Base-by-base conservation (phyloP, 768 basidiomycete genomes). In the Lactarius tabidus region DNA sequence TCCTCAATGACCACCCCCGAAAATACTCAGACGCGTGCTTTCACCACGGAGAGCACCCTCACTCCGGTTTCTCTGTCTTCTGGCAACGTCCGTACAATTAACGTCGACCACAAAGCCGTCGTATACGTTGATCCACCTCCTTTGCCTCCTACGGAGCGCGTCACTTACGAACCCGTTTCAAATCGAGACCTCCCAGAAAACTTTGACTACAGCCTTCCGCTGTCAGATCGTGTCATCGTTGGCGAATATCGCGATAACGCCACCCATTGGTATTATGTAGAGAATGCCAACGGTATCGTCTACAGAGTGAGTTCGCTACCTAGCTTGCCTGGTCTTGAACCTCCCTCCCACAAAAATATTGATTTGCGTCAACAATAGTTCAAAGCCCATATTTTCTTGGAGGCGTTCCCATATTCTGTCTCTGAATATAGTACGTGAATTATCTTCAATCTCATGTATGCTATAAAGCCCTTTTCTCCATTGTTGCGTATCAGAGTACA, bases 401-500 rank as follows among this genome's bases (percentile, higher is more conserved):
- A 52, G 41, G 56, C 60, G 45, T 67, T 62, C 51, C 69, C 69
- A 41, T 31, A 59, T 55, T 36, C 67, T 17, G 69, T 70, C 26
- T 63, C 69, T 54, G 60, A 64, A 18, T 70, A 65, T 36, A 43
- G 69, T 70, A 41, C 57, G 69, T 55, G 31, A 36, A 48, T 48
- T 26, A 14, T 43, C 15, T 55, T 31, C 39, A 26, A 35, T 33
- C n/a, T 10, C 23, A 38, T 33, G 23, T 39, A 54, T 23, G 57
- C 35, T 33, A 26, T 26, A 52, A 63, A 18, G 10, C 38, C 23
- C 28, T 31, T 7, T 31, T 57, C 26, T 26, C 6, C 45, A 29
- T 52, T 28, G 33, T 15, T 56, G n/a, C 23, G 10, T 39, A 60
- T 31, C 65, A 90, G 89, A 80, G 69, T 75, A 71, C 51, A 80